Evolutionary conservation across 2,329 filamentous ascomycete species (phyloP), one percentile per base, ranked within the genome.

Genomic region (Penicillium thymicola): DNA sequence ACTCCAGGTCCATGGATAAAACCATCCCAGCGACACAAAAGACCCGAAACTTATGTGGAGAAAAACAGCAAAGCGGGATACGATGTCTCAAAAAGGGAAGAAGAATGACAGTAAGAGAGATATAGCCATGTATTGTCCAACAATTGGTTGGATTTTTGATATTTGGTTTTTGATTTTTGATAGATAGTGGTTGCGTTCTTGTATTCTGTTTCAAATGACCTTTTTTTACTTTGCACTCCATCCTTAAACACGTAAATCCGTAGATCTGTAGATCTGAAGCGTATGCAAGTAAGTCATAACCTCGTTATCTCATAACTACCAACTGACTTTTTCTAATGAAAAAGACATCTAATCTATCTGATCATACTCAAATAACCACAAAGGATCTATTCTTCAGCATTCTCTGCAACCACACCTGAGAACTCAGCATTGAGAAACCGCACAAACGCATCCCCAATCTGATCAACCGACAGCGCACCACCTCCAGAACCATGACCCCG

Each of bases 391-490:
- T 54, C 41, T 21, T 59, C 51, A 21, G 34, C 43, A 34, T 51
- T 40, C 27, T 65, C 52, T 16, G 54, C 52, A 11, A 57, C 65
- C 36, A 67, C 64, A 18, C 70, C 73, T 38, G 69, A 72, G 64
- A 78, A 76, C 51, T 76, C 75, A 27, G 69, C 71, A 65, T 78
- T 78, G 59, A 79, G 62, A 65, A 78, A 79, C 52, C 73, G 66
- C 53, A 78, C 74, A 72, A 79, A 79, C 7, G 76, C 76, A 67
- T 76, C 74, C 1, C 69, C 70, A 14, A 78, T 67, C 58, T 76
- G 70, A 21, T 72, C 72, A 45, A 62, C 50, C 14, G 60, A 61
- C 50, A 78, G 59, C 9, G 65, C 64, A 10, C 73, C 70, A 48
- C 70, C 66, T 1, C 65, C 70, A 32, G 67, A 65, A 25, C 71